Base-by-base conservation (phyloP, 2,329 filamentous ascomycete genomes). In the Spiromastix sp. region DNA sequence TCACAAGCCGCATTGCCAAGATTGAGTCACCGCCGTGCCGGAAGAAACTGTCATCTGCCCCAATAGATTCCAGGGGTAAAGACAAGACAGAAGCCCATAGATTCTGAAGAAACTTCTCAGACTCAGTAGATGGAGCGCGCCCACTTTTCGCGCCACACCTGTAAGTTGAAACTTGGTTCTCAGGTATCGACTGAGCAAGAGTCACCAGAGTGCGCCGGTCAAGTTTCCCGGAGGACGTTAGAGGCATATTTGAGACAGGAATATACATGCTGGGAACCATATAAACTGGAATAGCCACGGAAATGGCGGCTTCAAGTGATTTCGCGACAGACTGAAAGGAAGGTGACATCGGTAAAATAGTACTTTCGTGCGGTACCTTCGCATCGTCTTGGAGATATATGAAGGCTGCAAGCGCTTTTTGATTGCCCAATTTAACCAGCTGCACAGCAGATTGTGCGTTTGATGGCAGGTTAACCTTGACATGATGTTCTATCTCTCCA, bases 401-500 rank as follows among this genome's bases (percentile, higher is more conserved):
- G 16, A 44, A 44, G 5, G 26, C 42, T 22, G 40, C 77, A 86
- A 22, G 80, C 55, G 95, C 86, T 56, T 93, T 85, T 53, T 85
- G 75, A 48, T 79, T 78, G 59, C 93, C 79, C 59, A 83, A 74
- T 0, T 89, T 95, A 48, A 84, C 79, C 58, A 82, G 84, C 46
- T 96, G 89, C 21, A 85, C 72, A 18, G 95, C 74, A 15, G 93
- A 62, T 1, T 42, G 39, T 8, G 35, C 20, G n/a, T 28, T 37
- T 16, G 40, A 39, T 2, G 74, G 77, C 59, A 84, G 74, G 26
- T 77, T 72, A 35, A 76, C 80, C 30, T 40, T 42, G n/a, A 95
- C 65, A 55, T 93, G 80, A 31, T 84, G 74, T 50, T 87, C 82
- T 56, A 93, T 89, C 60, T 93, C 85, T 1, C 79, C 81, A 39